Conservation (phyloP, 495 filamentous ascomycete genomes). For the Xylaria venustula region DNA sequence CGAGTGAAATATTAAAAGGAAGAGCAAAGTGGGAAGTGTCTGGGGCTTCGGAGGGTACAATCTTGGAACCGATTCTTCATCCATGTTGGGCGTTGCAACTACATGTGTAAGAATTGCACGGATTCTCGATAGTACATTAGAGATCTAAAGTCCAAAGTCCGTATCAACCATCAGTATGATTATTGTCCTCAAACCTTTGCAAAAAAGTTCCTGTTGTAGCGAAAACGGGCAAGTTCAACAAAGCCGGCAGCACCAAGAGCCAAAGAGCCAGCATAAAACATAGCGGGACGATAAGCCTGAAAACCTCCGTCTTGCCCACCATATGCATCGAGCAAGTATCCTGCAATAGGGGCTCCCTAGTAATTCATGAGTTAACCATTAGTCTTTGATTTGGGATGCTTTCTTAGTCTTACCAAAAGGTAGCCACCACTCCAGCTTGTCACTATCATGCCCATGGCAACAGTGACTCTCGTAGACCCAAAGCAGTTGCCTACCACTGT, state of each 20-base stretch:
- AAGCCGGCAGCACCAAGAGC: conserved; percentile 32
- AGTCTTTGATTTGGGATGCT: no score
- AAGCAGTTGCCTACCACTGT: conserved; percentile 60
- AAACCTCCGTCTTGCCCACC: conserved; percentile 36
- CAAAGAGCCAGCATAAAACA: conserved; percentile 54
- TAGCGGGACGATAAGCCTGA: conserved; percentile 54
- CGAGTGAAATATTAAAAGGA: no score
- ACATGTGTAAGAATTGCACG: no score
- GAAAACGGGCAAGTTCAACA: conserved; percentile 27
- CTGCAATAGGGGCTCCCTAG: conserved; percentile 59
- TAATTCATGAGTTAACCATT: conserved; percentile 17
- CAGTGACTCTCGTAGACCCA: conserved; percentile 51
- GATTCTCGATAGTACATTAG: no score
- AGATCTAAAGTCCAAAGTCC: no score
- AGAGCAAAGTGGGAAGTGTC: no score
- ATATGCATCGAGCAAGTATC: conserved; percentile 45
- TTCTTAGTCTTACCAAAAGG: conserved; percentile 52
- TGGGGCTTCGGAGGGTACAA: no score
- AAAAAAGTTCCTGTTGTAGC: conserved; percentile 25
- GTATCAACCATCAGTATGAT: neutral
- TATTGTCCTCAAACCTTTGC: conserved; percentile 24
- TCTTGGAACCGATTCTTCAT: no score
- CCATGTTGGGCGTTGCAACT: no score
- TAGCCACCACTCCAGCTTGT: conserved; percentile 61
- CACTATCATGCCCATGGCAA: conserved; percentile 62